Evolutionary conservation across 257 asterid species (phyloP).

Genomic region (Salvia miltiorrhiza): DNA sequence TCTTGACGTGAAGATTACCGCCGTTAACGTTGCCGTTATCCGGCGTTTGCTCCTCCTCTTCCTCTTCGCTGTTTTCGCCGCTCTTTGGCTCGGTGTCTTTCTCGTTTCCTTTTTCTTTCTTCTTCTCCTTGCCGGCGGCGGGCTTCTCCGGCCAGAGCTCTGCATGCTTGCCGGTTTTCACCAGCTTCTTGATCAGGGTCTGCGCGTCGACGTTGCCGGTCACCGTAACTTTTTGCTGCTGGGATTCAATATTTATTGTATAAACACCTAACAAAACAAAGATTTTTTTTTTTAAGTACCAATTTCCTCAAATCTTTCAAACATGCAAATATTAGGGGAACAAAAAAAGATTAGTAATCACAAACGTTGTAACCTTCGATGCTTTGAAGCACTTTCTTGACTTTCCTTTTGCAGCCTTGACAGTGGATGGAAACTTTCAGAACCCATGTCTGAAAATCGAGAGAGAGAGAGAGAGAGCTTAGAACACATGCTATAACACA

Average conservation of each 20-base stretch:
- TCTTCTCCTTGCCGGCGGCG: constrained; percentile 32
- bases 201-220: constrained; percentile 70
- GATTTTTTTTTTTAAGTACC: too few relatives aligned
- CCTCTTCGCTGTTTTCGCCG: constrained; percentile 41
- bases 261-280: constrained; percentile 57
- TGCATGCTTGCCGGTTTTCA: constrained; percentile 65
- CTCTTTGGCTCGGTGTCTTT: constrained; percentile 23
- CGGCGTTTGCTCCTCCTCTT: constrained; percentile 29
- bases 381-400: constrained; percentile 67
- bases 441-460: constrained; percentile 57
- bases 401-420: constrained; percentile 80
- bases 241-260: constrained; percentile 48
- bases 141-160: constrained; percentile 73
- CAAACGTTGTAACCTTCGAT: constrained; percentile 52
- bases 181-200: constrained; percentile 55
- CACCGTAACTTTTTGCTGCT: constrained; percentile 74
- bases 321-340: not conserved
- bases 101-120: constrained; percentile 27
- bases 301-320: not conserved
- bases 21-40: constrained; percentile 1
- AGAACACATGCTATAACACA: not conserved
- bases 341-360: not conserved
- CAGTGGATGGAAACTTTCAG: constrained; percentile 89
- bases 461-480: not conserved
- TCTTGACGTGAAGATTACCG: constrained; percentile 20